phyloP scores from a whole-genome alignment of 2,329 filamentous ascomycete genomes.

The Hymenoscyphus scutula region DNA sequence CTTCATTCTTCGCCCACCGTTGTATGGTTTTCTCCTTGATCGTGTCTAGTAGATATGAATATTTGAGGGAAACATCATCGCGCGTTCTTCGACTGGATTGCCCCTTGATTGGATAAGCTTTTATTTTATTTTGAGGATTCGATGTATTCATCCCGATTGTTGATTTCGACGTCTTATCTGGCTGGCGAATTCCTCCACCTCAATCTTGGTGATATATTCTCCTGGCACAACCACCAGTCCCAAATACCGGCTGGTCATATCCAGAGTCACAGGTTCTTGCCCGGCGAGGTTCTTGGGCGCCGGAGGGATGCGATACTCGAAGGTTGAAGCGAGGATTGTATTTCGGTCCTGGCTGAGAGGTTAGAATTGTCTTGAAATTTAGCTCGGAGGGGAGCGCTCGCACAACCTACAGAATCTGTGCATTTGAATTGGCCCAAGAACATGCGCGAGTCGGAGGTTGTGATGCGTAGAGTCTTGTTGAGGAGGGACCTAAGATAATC shows the following conservation, averaged over 20 bases:
- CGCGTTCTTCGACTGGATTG: background rate
- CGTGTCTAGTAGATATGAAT: background rate
- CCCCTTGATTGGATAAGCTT: no score
- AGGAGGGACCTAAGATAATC: conserved; percentile 64
- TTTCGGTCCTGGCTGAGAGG: conserved; percentile 69
- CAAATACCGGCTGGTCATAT: conserved; percentile 82
- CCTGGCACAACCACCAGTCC: conserved; percentile 89
- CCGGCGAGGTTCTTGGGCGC: conserved; percentile 39
- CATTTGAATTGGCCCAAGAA: conserved; percentile 93
- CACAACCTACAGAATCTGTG: conserved; percentile 82
- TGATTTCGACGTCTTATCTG: conserved; percentile 26
- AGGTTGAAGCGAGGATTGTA: conserved; percentile 78
- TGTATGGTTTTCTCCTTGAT: background rate
- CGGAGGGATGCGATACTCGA: conserved; percentile 83
- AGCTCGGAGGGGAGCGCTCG: background rate
- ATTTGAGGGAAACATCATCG: background rate
- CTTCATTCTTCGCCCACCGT: background rate
- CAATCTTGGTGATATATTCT: conserved; percentile 80
- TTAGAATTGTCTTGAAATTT: conserved; percentile 3
- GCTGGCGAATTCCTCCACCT: conserved; percentile 73
- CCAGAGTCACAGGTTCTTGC: conserved; percentile 51
- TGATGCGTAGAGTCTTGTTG: conserved; percentile 75
- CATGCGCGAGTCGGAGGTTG: conserved; percentile 78
- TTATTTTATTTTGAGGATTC: background rate
- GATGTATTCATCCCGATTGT: background rate